Conservation (phyloP, 768 basidiomycete species). For the Saitozyma sp. region DNA sequence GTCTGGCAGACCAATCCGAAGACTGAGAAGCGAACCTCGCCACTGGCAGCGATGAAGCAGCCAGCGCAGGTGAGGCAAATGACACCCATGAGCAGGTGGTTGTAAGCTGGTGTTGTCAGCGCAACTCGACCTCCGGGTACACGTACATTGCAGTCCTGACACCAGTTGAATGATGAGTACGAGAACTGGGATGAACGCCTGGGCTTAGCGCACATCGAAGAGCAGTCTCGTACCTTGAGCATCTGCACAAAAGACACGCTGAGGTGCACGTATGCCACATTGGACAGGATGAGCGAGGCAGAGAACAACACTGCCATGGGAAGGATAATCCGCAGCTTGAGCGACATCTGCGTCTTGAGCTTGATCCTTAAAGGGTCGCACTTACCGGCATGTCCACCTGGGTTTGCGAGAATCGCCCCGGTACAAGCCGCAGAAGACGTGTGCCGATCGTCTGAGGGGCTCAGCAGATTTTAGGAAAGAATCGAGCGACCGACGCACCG, state of each 20-base stretch:
- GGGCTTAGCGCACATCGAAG: neutral
- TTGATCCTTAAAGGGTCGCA: neutral
- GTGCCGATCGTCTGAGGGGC: conserved; percentile 15
- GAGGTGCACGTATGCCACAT: conserved; percentile 32
- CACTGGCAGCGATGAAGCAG: conserved; percentile 22
- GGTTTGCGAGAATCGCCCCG: conserved; percentile 10
- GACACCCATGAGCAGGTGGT: conserved; percentile 15
- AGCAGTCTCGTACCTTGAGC: conserved; percentile 24
- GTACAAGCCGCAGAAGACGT: conserved; percentile 13
- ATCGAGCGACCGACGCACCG: neutral
- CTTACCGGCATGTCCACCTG: conserved; percentile 12
- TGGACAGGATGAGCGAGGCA: conserved; percentile 25
- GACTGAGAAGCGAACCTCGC: conserved; percentile 16
- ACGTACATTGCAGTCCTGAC: conserved; percentile 16
- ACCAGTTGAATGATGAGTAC: conserved; percentile 19
- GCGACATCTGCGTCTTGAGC: conserved; percentile 11
- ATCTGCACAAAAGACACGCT: conserved; percentile 35
- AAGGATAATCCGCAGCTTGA: conserved; percentile 18
- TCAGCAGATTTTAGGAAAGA: no score
- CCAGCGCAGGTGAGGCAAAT: conserved; percentile 19
- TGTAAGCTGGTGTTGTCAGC: conserved; percentile 9
- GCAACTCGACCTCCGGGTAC: neutral
- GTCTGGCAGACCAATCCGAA: conserved; percentile 29
- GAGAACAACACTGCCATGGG: conserved; percentile 30
- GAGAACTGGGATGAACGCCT: conserved; percentile 31